These are phyloP conservation scores for Fusarium beomiforme DNA, from an alignment of 2,329 filamentous ascomycete species.

Conservation along the genomic window DNA sequence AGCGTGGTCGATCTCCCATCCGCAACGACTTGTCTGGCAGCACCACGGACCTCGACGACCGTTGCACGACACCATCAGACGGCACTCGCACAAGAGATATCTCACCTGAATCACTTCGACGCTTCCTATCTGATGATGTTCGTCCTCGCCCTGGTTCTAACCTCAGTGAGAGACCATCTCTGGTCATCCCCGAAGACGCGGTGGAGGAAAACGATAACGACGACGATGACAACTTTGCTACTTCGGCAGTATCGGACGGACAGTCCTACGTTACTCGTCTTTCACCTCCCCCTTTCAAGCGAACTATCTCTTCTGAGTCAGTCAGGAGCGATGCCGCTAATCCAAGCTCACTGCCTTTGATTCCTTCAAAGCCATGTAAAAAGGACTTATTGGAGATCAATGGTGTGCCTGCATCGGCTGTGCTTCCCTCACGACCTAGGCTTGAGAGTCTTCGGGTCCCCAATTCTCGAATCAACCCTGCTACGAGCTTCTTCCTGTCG, in stretches of 20 bases:
- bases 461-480: conserved; percentile 44
- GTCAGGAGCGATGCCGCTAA: conserved; percentile 35
- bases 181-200: conserved; percentile 51
- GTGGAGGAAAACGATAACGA: conserved; percentile 57
- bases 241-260: conserved; percentile 58
- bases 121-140: conserved; percentile 61
- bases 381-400: conserved; percentile 13
- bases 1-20: conserved; percentile 48
- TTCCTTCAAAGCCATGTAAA: conserved; percentile 30
- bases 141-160: conserved; percentile 44
- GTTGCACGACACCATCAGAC: conserved; percentile 48
- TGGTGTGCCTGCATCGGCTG: conserved; percentile 33
- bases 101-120: conserved; percentile 64
- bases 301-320: conserved; percentile 46
- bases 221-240: conserved; percentile 72
- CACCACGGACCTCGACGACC: conserved; percentile 24
- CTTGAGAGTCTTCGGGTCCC: conserved; percentile 37
- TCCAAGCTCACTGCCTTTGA: conserved; percentile 40
- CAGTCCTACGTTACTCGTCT: conserved; percentile 57
- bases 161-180: conserved; percentile 44
- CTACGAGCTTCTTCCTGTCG: conserved; percentile 46
- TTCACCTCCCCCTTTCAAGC: conserved; percentile 63
- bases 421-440: conserved; percentile 32
- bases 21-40: conserved; percentile 33
- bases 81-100: conserved; percentile 60